Base-by-base conservation (phyloP, 176 grass and related monocot genomes). In the Stipa capillata region DNA sequence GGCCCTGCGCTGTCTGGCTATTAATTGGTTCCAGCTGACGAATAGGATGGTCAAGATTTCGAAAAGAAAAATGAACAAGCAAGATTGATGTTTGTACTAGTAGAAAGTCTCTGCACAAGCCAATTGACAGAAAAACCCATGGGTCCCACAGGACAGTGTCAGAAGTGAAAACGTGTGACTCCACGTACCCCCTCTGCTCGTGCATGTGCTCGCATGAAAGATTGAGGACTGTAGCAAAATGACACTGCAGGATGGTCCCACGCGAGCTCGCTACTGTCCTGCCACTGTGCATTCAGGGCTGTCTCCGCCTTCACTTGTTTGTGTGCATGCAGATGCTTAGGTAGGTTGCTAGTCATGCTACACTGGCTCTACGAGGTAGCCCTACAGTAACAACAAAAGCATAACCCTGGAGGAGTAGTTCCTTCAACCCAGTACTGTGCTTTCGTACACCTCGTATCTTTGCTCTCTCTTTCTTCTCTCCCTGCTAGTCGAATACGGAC, bases 141-240 rank as follows among this genome's bases (percentile, higher is more conserved):
- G 3, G 21, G 23, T 6, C 42, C 74, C 74, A 78, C 53, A 45
- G 21, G 72, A 40, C 11, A 60, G 41, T n/a, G 62, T 35, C 34
- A 32, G 52, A 18, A 52, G 56, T 29, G 56, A 64, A 85, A 79
- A 72, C 55, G 83, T 79, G 84, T 64, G 64, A 42, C 55, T 11
- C 58, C 21, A 65, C 34, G 4, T 32, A 4, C 12, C 20, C n/a
- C 1, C 32, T 31, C 2, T 79, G 11, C 8, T 28, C 24, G 33
- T 41, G 44, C 66, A 72, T 85, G 75, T 79, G 76, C 42, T 81
- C 42, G 29, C 79, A 78, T 41, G 74, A 71, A 71, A 79, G 47
- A 64, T 79, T n/a, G 56, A 15, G 50, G 66, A 63, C 39, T 20
- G 9, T 2, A 23, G 7, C 24, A 64, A 51, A 61, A 55, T 32